A percentile compares a stretch with the other conserved stretches of the same genome.
These are phyloP conservation scores for Lodderomyces margitis DNA, from an alignment of 1,139 yeast genomes.

Conservation along the genomic window DNA sequence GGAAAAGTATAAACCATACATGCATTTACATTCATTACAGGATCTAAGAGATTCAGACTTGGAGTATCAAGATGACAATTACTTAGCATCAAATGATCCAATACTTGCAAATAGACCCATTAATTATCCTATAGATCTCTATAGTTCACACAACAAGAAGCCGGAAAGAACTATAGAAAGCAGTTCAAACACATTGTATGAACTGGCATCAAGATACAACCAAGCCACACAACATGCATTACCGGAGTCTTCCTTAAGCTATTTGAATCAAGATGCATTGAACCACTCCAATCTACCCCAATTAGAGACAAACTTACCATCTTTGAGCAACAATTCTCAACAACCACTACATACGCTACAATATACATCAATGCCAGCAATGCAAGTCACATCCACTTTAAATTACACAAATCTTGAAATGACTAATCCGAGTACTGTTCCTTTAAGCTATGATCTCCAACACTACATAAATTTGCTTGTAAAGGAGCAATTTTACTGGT, in stretches of 20 bases:
- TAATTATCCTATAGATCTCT: too few species aligned
- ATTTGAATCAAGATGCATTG: neutral
- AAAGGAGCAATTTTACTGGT: constrained; percentile 36
- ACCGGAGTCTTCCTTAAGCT: constrained; percentile 1
- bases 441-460: constrained; percentile 1
- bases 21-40: constrained; percentile 29
- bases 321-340: neutral
- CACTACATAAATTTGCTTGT: constrained; percentile 27
- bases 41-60: constrained; percentile 35
- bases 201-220: too few species aligned
- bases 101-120: constrained; percentile 4
- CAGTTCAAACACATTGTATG: too few species aligned
- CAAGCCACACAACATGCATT: too few species aligned
- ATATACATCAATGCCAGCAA: neutral
- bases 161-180: too few species aligned
- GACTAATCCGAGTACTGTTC: neutral
- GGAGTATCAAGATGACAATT: constrained; percentile 30
- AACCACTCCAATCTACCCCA: neutral
- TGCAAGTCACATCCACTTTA: neutral
- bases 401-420: neutral
- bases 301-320: neutral
- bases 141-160: too few species aligned
- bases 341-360: neutral
- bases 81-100: constrained; percentile 3
- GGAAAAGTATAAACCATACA: constrained; percentile 36